These are phyloP conservation scores for Chamaecyparis obtusa DNA, from an alignment of 75 land plant species.

Conservation along the genomic window DNA sequence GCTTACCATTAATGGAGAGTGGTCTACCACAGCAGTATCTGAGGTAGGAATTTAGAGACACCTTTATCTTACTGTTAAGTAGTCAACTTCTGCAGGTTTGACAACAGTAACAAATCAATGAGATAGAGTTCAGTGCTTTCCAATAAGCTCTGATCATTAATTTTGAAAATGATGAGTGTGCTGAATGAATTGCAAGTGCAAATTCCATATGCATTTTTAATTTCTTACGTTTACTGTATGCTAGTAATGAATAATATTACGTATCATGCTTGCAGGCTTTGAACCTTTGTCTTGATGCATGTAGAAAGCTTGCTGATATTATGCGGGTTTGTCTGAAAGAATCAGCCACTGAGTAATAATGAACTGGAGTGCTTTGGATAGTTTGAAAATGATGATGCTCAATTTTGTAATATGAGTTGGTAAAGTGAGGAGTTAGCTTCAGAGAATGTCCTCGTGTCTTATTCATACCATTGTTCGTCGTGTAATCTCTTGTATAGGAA, in stretches of 20 bases:
- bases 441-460: neutral
- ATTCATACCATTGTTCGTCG: neutral
- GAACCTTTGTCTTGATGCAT: conserved; percentile 81
- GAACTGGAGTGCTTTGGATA: neutral
- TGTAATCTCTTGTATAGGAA: neutral
- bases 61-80: neutral
- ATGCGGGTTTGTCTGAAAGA: conserved; percentile 82
- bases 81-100: neutral
- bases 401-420: neutral
- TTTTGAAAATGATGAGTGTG: neutral
- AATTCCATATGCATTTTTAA: neutral
- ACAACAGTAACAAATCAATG: neutral
- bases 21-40: conserved; percentile 69
- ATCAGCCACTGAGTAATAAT: conserved; percentile 26
- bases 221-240: neutral
- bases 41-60: conserved; percentile 45
- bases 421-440: neutral
- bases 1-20: conserved; percentile 83
- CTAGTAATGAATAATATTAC: neutral
- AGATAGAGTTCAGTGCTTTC: neutral
- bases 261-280: conserved; percentile 51
- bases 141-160: neutral
- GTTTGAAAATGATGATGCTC: neutral
- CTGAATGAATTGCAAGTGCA: neutral
- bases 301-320: conserved; percentile 61